phyloP scores from a whole-genome alignment of 495 filamentous ascomycete genomes.

The Hamigera avellanea region DNA sequence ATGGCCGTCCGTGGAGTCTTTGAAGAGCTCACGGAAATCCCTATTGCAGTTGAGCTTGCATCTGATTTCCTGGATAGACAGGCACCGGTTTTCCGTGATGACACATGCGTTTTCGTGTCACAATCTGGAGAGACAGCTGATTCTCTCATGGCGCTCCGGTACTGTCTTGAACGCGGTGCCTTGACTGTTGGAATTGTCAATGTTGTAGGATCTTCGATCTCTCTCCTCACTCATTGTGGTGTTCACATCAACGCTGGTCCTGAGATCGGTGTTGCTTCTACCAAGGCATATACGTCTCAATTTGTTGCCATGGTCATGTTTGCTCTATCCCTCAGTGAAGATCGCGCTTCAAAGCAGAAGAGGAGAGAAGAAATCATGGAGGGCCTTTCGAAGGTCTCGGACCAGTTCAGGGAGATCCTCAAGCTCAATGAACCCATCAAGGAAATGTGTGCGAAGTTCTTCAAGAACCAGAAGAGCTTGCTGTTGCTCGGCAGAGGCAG shows the following conservation, averaged over 20 bases:
- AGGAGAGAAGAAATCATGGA: slow-evolving; percentile 95
- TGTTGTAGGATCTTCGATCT: slow-evolving; percentile 95
- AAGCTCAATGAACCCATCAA: slow-evolving; percentile 90
- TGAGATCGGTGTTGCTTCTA: slow-evolving; percentile 97
- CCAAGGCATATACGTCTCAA: slow-evolving; percentile 97
- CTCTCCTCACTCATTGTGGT: slow-evolving; percentile 95
- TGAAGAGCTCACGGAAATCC: slow-evolving; percentile 96
- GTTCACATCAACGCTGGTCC: slow-evolving; percentile 98
- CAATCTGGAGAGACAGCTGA: slow-evolving; percentile 99
- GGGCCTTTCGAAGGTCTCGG: slow-evolving; percentile 72
- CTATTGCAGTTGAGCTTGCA: slow-evolving; percentile 90
- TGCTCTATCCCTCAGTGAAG: slow-evolving; percentile 87
- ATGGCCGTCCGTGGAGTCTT: slow-evolving; percentile 98
- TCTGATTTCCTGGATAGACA: slow-evolving; percentile 97
- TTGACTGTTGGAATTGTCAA: slow-evolving; percentile 97
- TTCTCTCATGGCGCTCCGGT: slow-evolving; percentile 90
- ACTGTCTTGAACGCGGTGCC: slow-evolving; percentile 93
- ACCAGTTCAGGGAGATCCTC: slow-evolving; percentile 83
- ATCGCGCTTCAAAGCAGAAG: slow-evolving; percentile 88
- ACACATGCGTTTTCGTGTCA: slow-evolving; percentile 97
- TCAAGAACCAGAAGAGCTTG: slow-evolving; percentile 95
- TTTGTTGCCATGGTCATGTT: slow-evolving; percentile 99
- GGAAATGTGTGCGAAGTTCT: slow-evolving; percentile 73
- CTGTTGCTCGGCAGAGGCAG: slow-evolving; percentile 87
- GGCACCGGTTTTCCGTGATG: slow-evolving; percentile 98